These are phyloP conservation scores for Dryas alaskensis DNA, from an alignment of 306 rosid genomes.

Conservation along the genomic window DNA sequence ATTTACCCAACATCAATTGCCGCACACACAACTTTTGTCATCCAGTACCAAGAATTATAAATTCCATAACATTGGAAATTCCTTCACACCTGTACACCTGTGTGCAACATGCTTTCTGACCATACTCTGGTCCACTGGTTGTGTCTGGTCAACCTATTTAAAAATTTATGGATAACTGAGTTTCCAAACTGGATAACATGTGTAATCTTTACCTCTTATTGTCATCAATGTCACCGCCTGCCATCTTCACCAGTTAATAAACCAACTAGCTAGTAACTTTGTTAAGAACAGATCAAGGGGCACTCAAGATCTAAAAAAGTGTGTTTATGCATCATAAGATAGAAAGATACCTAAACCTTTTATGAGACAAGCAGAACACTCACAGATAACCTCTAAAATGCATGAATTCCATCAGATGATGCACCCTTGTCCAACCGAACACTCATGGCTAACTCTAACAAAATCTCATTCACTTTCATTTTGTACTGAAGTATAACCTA, in stretches of 20 bases:
- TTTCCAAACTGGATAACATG: background rate
- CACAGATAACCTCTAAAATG: background rate
- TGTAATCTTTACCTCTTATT: background rate
- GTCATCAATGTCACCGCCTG: background rate
- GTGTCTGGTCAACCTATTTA: background rate
- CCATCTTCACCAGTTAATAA: background rate
- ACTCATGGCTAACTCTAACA: background rate
- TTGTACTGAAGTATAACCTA: background rate
- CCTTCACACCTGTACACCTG: background rate
- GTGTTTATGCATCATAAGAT: background rate
- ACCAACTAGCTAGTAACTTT: background rate
- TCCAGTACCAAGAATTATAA: background rate
- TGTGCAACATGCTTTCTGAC: background rate
- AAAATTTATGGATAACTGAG: background rate
- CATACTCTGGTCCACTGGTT: background rate
- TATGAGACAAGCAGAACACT: background rate
- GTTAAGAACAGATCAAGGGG: background rate
- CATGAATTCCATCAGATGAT: background rate
- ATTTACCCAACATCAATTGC: background rate
- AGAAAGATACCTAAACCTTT: background rate
- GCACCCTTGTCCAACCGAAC: background rate
- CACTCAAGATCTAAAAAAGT: background rate
- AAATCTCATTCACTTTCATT: background rate
- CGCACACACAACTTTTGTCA: background rate
- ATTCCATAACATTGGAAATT: background rate